Percentiles rank a stretch among this genome's conserved stretches.
Evolutionary conservation across 176 grass and related monocot species (phyloP).

Genomic region (Oryza glumipatula): DNA sequence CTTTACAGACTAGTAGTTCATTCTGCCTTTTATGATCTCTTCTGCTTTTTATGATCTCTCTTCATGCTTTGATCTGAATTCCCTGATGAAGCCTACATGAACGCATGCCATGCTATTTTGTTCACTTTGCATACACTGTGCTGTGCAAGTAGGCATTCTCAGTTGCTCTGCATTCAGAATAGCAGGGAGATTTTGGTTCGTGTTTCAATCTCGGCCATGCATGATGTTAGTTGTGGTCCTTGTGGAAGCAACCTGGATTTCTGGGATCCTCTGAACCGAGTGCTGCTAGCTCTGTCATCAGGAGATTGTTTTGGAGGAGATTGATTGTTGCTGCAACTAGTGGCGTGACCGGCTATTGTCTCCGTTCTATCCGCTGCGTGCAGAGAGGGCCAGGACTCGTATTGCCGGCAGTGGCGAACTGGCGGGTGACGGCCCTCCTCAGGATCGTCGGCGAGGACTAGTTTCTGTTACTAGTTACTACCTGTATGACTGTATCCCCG

Average conservation of each 20-base stretch:
- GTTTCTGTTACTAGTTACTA: background rate
- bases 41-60: background rate
- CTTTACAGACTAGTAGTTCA: background rate
- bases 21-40: background rate
- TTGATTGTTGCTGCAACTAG: background rate
- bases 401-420: background rate
- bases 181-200: background rate
- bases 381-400: background rate
- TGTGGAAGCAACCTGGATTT: background rate
- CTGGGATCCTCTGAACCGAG: background rate
- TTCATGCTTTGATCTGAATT: constrained; percentile 3
- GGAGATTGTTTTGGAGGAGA: too few relatives aligned
- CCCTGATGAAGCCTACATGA: background rate
- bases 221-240: too few relatives aligned
- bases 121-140: background rate
- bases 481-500: too few relatives aligned
- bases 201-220: too few relatives aligned
- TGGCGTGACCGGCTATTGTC: background rate
- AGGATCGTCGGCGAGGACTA: background rate
- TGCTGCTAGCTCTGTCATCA: too few relatives aligned
- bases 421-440: background rate
- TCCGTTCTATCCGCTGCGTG: background rate
- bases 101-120: background rate
- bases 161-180: background rate
- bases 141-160: background rate